These are phyloP conservation scores for Geoglossum cookeanum DNA, from an alignment of 2,329 filamentous ascomycete species.

Conservation along the genomic window DNA sequence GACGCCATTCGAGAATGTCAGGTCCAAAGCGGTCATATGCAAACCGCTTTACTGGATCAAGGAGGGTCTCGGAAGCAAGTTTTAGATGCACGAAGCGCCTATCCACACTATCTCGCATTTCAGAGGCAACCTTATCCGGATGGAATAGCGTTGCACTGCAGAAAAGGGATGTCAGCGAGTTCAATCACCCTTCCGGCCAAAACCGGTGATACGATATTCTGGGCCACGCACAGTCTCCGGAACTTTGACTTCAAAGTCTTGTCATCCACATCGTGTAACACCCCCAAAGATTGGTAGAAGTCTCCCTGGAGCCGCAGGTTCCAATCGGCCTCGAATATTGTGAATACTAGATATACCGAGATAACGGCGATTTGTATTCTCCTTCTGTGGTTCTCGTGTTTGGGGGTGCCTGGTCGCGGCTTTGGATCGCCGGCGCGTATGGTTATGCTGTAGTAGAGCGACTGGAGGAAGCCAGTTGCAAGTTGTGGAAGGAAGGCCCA, in stretches of 20 bases:
- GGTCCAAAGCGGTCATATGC: slow-evolving; percentile 83
- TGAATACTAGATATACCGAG: slow-evolving; percentile 69
- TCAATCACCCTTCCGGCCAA: slow-evolving; percentile 26
- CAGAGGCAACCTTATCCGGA: slow-evolving; percentile 55
- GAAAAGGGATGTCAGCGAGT: background rate
- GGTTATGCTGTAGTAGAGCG: slow-evolving; percentile 67
- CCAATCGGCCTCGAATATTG: slow-evolving; percentile 79
- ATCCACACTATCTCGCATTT: slow-evolving; percentile 23
- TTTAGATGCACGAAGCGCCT: slow-evolving; percentile 65
- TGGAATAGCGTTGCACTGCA: slow-evolving; percentile 41
- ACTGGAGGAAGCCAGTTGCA: slow-evolving; percentile 58
- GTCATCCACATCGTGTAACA: slow-evolving; percentile 50
- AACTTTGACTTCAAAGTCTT: slow-evolving; percentile 69
- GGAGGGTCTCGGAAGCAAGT: slow-evolving; percentile 61
- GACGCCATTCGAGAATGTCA: slow-evolving; percentile 44
- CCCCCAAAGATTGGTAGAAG: slow-evolving; percentile 61
- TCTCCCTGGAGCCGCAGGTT: slow-evolving; percentile 51
- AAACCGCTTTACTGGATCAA: slow-evolving; percentile 58
- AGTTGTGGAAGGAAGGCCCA: slow-evolving; percentile 53
- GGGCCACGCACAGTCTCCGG: slow-evolving; percentile 38
- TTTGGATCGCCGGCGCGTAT: slow-evolving; percentile 79
- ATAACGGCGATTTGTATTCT: slow-evolving; percentile 73
- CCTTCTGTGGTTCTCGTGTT: slow-evolving; percentile 54
- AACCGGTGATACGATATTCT: background rate
- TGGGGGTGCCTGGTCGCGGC: slow-evolving; percentile 46